Conservation (phyloP, 345 rosid genomes). For the Populus davidiana region DNA sequence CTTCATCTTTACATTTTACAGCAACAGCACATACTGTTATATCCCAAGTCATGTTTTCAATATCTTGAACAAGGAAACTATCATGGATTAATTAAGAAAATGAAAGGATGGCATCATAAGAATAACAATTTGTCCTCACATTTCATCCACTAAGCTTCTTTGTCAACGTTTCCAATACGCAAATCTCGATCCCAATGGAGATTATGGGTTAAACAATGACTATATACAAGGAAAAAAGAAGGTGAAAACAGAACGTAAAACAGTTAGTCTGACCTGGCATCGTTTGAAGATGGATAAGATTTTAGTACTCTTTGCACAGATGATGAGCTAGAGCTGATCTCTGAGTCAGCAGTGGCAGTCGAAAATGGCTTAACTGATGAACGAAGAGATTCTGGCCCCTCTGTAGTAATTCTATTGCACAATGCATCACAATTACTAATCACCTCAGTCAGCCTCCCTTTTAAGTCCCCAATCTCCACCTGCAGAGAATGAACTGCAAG, state of each 20-base stretch:
- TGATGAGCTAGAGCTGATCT: slow-evolving; percentile 16
- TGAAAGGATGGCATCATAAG: background rate
- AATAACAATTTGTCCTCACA: background rate
- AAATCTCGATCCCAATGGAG: background rate
- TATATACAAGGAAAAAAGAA: background rate
- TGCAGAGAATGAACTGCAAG: slow-evolving; percentile 71
- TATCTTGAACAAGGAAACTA: background rate
- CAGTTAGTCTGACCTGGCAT: slow-evolving; percentile 7
- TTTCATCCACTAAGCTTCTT: background rate
- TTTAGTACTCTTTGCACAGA: slow-evolving; percentile 11
- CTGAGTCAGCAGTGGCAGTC: slow-evolving; percentile 26
- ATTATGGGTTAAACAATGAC: slow-evolving; percentile 7
- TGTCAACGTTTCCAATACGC: background rate
- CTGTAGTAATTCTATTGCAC: slow-evolving; percentile 66
- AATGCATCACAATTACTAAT: slow-evolving; percentile 71
- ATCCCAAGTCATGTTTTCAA: background rate
- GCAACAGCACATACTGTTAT: background rate
- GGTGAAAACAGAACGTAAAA: background rate
- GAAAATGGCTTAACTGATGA: slow-evolving; percentile 51
- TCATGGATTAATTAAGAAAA: background rate
- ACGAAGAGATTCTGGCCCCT: slow-evolving; percentile 77
- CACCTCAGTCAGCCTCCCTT: slow-evolving; percentile 87
- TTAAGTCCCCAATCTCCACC: slow-evolving; percentile 88
- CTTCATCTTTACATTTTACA: background rate
- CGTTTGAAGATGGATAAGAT: slow-evolving; percentile 7